A percentile compares a stretch with the other conserved stretches of the same genome.
Conservation (phyloP, 2,329 filamentous ascomycete species). For the Thyridium curvatum region DNA sequence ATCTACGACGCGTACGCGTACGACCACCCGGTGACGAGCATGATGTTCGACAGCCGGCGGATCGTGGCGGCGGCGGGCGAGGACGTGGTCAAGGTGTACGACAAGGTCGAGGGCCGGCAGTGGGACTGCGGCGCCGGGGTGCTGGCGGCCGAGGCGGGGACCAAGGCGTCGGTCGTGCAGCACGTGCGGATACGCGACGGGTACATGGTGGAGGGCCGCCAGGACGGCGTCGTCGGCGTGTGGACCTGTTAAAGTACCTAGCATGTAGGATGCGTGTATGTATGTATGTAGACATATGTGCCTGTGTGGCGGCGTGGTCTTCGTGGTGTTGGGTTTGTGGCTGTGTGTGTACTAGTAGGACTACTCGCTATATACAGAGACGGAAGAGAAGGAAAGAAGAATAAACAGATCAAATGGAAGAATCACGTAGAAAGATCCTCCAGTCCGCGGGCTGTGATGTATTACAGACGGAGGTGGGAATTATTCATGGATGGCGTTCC, state of each 20-base stretch:
- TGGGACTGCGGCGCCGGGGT: conserved; percentile 93
- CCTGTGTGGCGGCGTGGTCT: no score
- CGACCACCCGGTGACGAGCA: conserved; percentile 81
- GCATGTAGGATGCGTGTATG: no score
- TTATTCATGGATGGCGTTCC: no score
- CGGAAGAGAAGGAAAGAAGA: no score
- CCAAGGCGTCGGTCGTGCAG: conserved; percentile 63
- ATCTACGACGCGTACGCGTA: conserved; percentile 97
- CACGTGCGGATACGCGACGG: conserved; percentile 87
- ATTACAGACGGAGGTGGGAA: no score
- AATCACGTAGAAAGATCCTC: no score
- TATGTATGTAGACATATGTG: no score
- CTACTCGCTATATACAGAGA: no score
- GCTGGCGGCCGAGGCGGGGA: conserved; percentile 58
- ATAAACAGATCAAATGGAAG: no score
- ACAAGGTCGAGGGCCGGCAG: conserved; percentile 91
- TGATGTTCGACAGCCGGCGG: conserved; percentile 91
- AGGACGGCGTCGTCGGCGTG: conserved; percentile 80
- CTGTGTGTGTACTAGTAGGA: no score
- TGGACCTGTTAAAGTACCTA: conserved; percentile 74
- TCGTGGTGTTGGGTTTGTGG: no score
- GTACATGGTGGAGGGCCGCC: conserved; percentile 85
- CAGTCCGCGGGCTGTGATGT: no score
- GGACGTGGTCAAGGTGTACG: conserved; percentile 94
- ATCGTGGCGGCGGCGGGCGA: conserved; percentile 90